Base-by-base conservation (phyloP, 257 asterid genomes). In the Solanum bulbocastanum region DNA sequence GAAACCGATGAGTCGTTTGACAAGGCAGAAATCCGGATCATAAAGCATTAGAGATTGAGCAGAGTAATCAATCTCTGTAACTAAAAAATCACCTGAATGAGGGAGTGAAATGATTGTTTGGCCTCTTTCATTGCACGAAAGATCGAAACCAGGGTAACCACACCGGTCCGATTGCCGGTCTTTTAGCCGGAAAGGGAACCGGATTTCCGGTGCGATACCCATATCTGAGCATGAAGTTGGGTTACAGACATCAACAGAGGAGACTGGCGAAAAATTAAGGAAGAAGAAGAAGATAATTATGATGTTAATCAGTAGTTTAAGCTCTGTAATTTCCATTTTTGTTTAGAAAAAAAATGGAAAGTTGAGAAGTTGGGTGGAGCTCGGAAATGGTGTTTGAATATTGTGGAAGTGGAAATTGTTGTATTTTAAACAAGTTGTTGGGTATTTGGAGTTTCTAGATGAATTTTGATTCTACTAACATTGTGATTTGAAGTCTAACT, bases 101-200 rank as follows among this genome's bases (percentile, higher is more conserved):
- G 98, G 98, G 13, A 97, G 94, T 25, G 22, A 75, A 1, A 97
- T 84, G 33, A 93, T 90, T 11, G 99, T 91, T 86, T 89, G 93
- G 81, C 89, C 91, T 6, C 66, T 66, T 58, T n/a, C 36, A 92
- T 93, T 91, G 94, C 99, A 96, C 13, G 87, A 72, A 23, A 96
- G 95, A 86, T 93, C 94, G 81, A 96, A 96, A 11, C 98, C 98
- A 2, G 92, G 95, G 66, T 83, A 92, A 10, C 98, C 98, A 23
- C 98, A 95, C 3, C 91, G 88, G 32, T 60, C 52, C 8, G 92
- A 89, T 2, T 93, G 94, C 49, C 89, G 92, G 84, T 32, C 78
- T 3, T 5, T 75, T 10, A 94, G 36, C 81, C 96, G 87, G 95
- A 96, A 96, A 16, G 99, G 99, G 87, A 93, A 95, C 35, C 94